Percentiles rank a stretch among this genome's conserved stretches.
Conservation (phyloP, 2,329 filamentous ascomycete genomes). For the Fusarium sp. region DNA sequence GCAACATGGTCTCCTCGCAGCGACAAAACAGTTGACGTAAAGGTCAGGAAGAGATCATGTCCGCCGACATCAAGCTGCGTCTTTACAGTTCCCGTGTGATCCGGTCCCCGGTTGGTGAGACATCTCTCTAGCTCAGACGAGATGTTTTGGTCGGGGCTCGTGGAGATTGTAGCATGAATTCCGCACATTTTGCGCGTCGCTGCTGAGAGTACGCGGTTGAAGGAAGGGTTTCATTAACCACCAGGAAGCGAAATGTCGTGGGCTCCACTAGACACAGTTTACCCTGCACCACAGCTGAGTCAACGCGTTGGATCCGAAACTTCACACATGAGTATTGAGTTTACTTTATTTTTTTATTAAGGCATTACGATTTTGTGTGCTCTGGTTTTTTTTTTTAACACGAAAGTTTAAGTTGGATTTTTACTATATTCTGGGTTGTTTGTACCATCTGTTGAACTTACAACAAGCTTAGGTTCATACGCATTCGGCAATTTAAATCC, state of each 20-base stretch:
- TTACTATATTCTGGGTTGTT: too few relatives aligned
- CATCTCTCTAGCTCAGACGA: constrained; percentile 58
- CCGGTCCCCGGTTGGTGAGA: constrained; percentile 72
- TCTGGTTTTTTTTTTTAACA: too few relatives aligned
- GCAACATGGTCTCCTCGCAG: constrained; percentile 83
- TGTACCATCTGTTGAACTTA: too few relatives aligned
- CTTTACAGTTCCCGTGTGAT: constrained; percentile 66
- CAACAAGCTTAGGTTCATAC: too few relatives aligned
- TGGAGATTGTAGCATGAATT: constrained; percentile 68
- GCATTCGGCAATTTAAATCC: too few relatives aligned
- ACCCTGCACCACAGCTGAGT: constrained; percentile 13
- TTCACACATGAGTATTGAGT: neutral
- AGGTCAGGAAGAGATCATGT: constrained; percentile 65
- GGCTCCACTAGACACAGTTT: constrained; percentile 12
- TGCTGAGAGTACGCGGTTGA: constrained; percentile 21
- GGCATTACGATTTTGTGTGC: too few relatives aligned
- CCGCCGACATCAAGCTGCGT: constrained; percentile 49
- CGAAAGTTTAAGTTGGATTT: too few relatives aligned
- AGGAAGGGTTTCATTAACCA: constrained; percentile 12
- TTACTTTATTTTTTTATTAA: neutral
- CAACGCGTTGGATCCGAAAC: neutral
- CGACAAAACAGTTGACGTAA: constrained; percentile 90
- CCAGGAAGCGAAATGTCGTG: constrained; percentile 16
- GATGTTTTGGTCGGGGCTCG: constrained; percentile 48
- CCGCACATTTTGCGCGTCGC: constrained; percentile 68